phyloP scores from a whole-genome alignment of 371 early-diverging fungal species.

The Umbelopsis sp. region DNA sequence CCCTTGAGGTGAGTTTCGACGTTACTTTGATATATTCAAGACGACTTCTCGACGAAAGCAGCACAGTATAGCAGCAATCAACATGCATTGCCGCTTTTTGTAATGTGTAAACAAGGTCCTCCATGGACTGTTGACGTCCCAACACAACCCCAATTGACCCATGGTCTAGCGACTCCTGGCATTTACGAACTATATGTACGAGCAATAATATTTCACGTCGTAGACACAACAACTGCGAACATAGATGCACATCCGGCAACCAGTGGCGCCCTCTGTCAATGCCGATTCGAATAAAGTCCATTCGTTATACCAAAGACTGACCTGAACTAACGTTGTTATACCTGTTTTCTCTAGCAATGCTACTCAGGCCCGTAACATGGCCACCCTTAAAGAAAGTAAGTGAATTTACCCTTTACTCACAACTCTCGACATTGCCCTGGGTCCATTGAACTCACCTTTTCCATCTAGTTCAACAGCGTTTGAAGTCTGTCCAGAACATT shows the following conservation, averaged over 20 bases:
- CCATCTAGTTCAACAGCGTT: conserved; percentile 87
- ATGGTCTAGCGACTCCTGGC: too few relatives aligned
- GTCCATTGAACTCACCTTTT: conserved; percentile 15
- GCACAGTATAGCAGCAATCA: not conserved
- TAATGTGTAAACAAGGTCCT: not conserved
- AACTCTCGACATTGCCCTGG: not conserved
- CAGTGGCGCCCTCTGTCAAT: not conserved
- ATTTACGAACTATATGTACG: too few relatives aligned
- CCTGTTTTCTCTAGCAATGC: conserved; percentile 35
- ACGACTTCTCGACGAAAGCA: not conserved
- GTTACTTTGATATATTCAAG: not conserved
- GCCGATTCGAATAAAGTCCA: not conserved
- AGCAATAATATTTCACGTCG: too few relatives aligned
- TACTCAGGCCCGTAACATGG: conserved; percentile 88
- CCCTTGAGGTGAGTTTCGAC: conserved; percentile 31
- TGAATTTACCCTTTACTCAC: not conserved
- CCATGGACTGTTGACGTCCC: not conserved
- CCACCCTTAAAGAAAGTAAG: conserved; percentile 91
- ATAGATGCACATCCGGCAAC: too few relatives aligned
- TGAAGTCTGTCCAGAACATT: conserved; percentile 97
- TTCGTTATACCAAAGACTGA: not conserved
- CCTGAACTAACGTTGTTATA: not conserved
- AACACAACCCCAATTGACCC: too few relatives aligned
- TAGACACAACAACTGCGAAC: too few relatives aligned
- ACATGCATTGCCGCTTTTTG: too few relatives aligned